Evolutionary conservation across 2,329 filamentous ascomycete species (phyloP), one percentile per base, ranked within the genome.

Genomic region (Triangularia verruculosa): DNA sequence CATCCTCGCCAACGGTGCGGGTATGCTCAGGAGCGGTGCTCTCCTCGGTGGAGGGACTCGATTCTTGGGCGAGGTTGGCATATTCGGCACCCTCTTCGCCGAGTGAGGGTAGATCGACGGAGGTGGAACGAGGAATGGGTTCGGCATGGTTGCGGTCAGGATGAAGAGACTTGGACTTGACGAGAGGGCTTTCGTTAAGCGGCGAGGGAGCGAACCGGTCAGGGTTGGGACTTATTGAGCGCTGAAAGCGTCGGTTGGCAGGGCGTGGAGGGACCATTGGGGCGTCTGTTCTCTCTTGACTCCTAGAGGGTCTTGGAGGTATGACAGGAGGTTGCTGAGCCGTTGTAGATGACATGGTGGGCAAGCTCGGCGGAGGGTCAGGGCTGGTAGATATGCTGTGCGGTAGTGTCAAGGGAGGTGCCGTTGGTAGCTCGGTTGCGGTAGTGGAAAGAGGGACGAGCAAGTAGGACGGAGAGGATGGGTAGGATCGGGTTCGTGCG

Each of bases 51-150:
- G 80, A 72, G 39, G 76, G 73, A 70, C 73, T 78, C 51, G 77
- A 68, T 66, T 83, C 82, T n/a, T 81, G 79, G 32, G 81, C 72
- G 32, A 83, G 74, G 22, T 75, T 89, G 59, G 86, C 91, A 78
- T 97, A 97, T 78, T 97, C 94, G 69, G 83, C 87, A 67, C 94
- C 94, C 78, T 97, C 94, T 74, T 97, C 89, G 63, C 94, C 94
- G 61, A 97, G 83, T 0, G 90, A 90, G 15, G 94, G 94, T 74
- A 97, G 84, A 32, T 86, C 85, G 62, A 97, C 91, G 73, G 91
- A 96, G 57, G 87, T 85, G 34, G 90, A 86, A 58, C 92, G 89
- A 51, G 83, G 78, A 67, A 83, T 74, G 43, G 78, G 76, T 52
- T 83, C 79, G 58, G 73, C 75, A 53, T 71, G 72, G 67, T 79